Base-by-base conservation (phyloP, 768 basidiomycete genomes). In the Hericium coralloides region DNA sequence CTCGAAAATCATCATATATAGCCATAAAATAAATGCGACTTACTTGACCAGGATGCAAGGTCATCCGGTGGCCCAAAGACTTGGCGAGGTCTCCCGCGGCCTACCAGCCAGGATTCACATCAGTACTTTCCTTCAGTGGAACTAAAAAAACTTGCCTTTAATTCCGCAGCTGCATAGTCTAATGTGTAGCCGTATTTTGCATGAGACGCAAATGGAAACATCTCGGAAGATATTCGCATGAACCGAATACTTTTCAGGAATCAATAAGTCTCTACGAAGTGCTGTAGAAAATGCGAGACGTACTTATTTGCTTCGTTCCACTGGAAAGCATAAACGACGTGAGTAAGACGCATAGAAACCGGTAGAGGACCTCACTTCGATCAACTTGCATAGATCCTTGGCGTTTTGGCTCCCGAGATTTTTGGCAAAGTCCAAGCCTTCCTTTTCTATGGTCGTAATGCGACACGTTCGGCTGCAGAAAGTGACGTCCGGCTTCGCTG, bases 171-270 rank as follows among this genome's bases (percentile, higher is more conserved):
- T 6, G 89, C 92, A 58, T 89, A 94, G 8, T 81, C 79, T 23
- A 98, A 77, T 15, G 83, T 79, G 68, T 98, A 97, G 0, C 92
- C 92, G 64, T 92, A 81, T 18, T 75, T 76, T 17, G 72, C 75
- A 62, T 98, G 95, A 1, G 88, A 89, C 0, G 93, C 92, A 64
- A 87, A 97, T 1, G 94, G 93, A 70, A 97, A 95, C 81, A 97
- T 85, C 61, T 93, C 90, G 8, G 91, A 92, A 0, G 92, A 94
- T 61, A 95, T 67, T 48, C 93, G 81, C 72, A 95, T 81, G 70
- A 94, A 95, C n/a, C 79, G 81, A 55, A 95, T 93, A 49, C 83
- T 76, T n/a, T n/a, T n/a, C n/a, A n/a, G n/a, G n/a, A n/a, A 56
- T 43, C 38, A 47, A 49, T 55, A 37, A 59, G 49, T n/a, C 10